Evolutionary conservation across 2,329 filamentous ascomycete species (phyloP).

Genomic region (Scedosporium apiospermum): DNA sequence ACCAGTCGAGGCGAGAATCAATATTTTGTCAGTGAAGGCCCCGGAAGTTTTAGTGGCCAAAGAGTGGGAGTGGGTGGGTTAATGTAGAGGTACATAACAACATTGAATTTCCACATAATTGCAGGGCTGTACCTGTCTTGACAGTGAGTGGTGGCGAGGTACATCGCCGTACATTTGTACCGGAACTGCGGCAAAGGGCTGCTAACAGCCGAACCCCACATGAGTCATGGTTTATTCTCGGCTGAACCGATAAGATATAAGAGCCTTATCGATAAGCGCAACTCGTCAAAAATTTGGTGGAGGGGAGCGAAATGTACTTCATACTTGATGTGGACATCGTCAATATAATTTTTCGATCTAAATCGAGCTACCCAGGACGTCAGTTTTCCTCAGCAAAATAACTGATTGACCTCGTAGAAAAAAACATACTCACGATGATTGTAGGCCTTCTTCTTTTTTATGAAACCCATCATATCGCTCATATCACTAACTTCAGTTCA

Average conservation of each 20-base stretch:
- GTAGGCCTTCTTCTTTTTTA: no score
- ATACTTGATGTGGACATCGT: no score
- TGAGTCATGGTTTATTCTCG: constrained; percentile 2
- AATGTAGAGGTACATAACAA: not conserved
- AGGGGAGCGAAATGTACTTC: not conserved
- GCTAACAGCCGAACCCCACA: not conserved
- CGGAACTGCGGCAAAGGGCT: not conserved
- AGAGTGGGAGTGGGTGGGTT: not conserved
- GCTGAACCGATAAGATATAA: constrained; percentile 5
- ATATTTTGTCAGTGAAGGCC: not conserved
- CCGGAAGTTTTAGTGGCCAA: not conserved
- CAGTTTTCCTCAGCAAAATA: no score
- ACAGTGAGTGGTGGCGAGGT: no score
- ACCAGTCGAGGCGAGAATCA: not conserved
- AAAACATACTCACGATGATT: no score
- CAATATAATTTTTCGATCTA: no score
- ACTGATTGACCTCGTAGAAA: no score
- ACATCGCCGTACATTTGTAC: no score
- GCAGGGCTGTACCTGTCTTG: no score
- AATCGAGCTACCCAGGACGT: no score
- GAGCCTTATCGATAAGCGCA: constrained; percentile 7
- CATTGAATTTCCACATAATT: not conserved
- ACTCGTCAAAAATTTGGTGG: not conserved
- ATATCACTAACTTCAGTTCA: constrained; percentile 11
- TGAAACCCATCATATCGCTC: no score